A percentile compares a stretch with the other conserved stretches of the same genome.
Conservation (phyloP, 2,329 filamentous ascomycete genomes). For the Nigrograna mackinnonii region DNA sequence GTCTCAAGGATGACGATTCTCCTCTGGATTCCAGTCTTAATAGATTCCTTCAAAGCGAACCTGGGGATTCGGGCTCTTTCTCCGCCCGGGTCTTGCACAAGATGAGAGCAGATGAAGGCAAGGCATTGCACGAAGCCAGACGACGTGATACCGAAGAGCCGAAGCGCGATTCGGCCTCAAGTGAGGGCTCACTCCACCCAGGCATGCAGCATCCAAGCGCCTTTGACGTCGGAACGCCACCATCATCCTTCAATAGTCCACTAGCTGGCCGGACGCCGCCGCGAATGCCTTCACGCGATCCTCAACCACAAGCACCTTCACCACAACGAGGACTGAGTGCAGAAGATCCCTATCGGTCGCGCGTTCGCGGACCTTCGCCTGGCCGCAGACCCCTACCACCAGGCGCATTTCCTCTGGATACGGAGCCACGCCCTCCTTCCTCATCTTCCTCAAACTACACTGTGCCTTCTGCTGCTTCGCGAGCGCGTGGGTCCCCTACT, state of each 20-base stretch:
- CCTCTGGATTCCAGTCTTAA: conserved; percentile 26
- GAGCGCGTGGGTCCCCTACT: conserved; percentile 21
- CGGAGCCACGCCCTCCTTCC: conserved; percentile 26
- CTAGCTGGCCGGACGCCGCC: conserved; percentile 26
- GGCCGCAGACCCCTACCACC: conserved; percentile 28
- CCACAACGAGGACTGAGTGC: conserved; percentile 18
- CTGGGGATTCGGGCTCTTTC: conserved; percentile 45
- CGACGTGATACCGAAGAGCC: conserved; percentile 25
- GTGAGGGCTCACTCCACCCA: conserved; percentile 27
- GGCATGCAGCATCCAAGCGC: not conserved
- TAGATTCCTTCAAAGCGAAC: conserved; percentile 35
- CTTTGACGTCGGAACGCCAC: conserved; percentile 22
- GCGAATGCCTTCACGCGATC: conserved; percentile 16
- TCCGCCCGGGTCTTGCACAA: conserved; percentile 51
- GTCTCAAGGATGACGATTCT: conserved; percentile 24
- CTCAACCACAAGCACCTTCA: conserved; percentile 12
- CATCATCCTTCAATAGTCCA: conserved; percentile 18
- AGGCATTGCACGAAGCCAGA: conserved; percentile 50
- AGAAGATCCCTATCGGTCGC: conserved; percentile 34
- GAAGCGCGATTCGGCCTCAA: conserved; percentile 34
- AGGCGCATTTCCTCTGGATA: conserved; percentile 25
- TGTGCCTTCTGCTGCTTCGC: conserved; percentile 24
- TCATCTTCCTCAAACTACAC: conserved; percentile 30
- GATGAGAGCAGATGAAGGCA: conserved; percentile 58
- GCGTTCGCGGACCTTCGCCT: conserved; percentile 32